phyloP scores from a whole-genome alignment of 1,284 basidiomycete species.

The Ceratobasidium papillatum region DNA sequence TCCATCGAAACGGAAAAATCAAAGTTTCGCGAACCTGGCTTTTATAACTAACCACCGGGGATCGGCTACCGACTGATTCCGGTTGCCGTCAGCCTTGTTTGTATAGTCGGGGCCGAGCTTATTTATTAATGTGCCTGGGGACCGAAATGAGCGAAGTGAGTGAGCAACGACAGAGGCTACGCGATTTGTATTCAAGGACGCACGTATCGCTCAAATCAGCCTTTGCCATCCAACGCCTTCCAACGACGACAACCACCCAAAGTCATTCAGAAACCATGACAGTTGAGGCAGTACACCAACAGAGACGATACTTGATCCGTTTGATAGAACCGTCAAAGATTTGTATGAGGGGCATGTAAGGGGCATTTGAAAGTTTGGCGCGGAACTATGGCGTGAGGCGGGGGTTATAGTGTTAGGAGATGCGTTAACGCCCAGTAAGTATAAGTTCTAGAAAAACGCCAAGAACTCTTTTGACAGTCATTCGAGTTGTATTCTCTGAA shows the following conservation, averaged over 20 bases:
- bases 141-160: background rate
- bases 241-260: background rate
- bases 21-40: background rate
- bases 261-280: background rate
- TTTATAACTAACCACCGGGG: background rate
- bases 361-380: too few species aligned
- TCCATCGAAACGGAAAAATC: background rate
- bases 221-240: background rate
- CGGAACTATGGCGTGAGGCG: too few species aligned
- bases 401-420: too few species aligned
- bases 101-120: background rate
- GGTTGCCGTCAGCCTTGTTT: background rate
- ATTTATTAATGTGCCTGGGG: background rate
- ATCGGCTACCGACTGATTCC: background rate
- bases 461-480: too few species aligned
- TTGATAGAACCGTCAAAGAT: too few species aligned
- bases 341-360: too few species aligned
- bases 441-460: too few species aligned
- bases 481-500: too few species aligned
- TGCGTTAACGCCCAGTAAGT: too few species aligned
- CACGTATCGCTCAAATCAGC: background rate
- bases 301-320: too few species aligned
- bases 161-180: background rate
- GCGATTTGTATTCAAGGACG: background rate
- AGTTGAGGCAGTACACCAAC: background rate